These are phyloP conservation scores for Aspergillus sp. DNA, from an alignment of 2,329 filamentous ascomycete genomes.

Conservation along the genomic window DNA sequence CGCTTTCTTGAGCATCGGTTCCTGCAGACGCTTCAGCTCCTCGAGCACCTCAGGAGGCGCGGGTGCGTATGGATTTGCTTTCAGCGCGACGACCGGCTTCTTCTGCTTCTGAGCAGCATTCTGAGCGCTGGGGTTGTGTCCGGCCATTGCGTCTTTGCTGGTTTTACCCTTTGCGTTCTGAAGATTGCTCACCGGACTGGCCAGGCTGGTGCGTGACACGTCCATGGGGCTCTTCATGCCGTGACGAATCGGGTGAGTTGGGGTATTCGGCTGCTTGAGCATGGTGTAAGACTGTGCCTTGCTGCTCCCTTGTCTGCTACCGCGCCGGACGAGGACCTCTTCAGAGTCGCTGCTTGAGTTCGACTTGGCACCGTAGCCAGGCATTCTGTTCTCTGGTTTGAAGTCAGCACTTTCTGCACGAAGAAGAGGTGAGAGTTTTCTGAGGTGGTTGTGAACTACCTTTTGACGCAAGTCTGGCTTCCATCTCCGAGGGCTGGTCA, in stretches of 20 bases:
- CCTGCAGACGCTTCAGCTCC: constrained; percentile 13
- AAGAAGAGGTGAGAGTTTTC: background rate
- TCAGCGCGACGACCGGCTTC: background rate
- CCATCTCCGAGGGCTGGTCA: too few species aligned
- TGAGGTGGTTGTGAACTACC: background rate
- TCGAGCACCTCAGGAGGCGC: constrained; percentile 8
- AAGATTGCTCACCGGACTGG: background rate
- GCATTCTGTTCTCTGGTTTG: too few species aligned
- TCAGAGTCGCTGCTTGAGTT: constrained; percentile 12
- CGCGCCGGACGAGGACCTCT: constrained; percentile 11
- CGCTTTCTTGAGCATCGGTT: constrained; percentile 10
- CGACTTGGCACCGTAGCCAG: constrained; percentile 2
- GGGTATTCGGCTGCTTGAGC: background rate
- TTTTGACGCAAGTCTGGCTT: background rate
- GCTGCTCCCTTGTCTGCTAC: too few species aligned
- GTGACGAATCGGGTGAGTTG: background rate
- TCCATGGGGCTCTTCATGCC: background rate
- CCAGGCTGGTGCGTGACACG: background rate
- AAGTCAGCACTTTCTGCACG: too few species aligned
- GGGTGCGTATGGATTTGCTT: constrained; percentile 2
- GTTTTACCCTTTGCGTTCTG: background rate
- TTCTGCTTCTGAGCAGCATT: background rate
- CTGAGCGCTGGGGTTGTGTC: background rate
- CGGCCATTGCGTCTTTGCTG: background rate
- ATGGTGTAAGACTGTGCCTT: background rate